A percentile compares a stretch with the other conserved stretches of the same genome.
phyloP scores from a whole-genome alignment of 2,329 filamentous ascomycete species.

The Aspergillus tanneri region DNA sequence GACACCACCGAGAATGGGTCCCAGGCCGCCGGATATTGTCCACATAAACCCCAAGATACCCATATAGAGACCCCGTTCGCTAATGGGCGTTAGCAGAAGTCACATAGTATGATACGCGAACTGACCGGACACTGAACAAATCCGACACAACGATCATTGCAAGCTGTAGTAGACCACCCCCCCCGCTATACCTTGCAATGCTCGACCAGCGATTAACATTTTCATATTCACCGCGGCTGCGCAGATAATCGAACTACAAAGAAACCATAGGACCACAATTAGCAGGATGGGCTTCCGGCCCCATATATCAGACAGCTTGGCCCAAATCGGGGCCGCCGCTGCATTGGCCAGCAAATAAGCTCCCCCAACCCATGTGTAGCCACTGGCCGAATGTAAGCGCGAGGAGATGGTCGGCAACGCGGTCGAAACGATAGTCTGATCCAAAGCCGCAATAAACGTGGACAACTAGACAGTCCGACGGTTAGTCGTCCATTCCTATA shows the following conservation, averaged over 20 bases:
- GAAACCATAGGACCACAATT: slow-evolving; percentile 48
- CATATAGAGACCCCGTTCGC: slow-evolving; percentile 49
- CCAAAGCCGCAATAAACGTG: slow-evolving; percentile 27
- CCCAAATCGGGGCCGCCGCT: slow-evolving; percentile 67
- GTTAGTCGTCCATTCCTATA: no score
- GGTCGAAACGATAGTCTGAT: slow-evolving; percentile 58
- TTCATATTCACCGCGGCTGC: slow-evolving; percentile 47
- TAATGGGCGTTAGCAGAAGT: slow-evolving; percentile 20
- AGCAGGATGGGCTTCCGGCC: slow-evolving; percentile 56
- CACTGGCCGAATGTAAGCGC: slow-evolving; percentile 63
- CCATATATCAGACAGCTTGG: slow-evolving; percentile 59
- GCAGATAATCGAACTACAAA: slow-evolving; percentile 50
- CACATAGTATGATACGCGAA: slow-evolving; percentile 3
- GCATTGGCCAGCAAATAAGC: slow-evolving; percentile 71
- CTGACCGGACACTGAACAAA: slow-evolving; percentile 50
- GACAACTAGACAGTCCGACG: no score
- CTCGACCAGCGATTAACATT: slow-evolving; percentile 55
- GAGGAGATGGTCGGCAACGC: slow-evolving; percentile 59
- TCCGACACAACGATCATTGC: slow-evolving; percentile 56
- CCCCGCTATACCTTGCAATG: slow-evolving; percentile 54
- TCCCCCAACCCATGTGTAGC: slow-evolving; percentile 75
- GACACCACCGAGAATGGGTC: slow-evolving; percentile 54
- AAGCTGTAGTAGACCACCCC: slow-evolving; percentile 53
- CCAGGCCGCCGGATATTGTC: slow-evolving; percentile 54
- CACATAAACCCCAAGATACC: slow-evolving; percentile 53